Conservation (phyloP, 176 grass and related monocot species). For the Poa annua region DNA sequence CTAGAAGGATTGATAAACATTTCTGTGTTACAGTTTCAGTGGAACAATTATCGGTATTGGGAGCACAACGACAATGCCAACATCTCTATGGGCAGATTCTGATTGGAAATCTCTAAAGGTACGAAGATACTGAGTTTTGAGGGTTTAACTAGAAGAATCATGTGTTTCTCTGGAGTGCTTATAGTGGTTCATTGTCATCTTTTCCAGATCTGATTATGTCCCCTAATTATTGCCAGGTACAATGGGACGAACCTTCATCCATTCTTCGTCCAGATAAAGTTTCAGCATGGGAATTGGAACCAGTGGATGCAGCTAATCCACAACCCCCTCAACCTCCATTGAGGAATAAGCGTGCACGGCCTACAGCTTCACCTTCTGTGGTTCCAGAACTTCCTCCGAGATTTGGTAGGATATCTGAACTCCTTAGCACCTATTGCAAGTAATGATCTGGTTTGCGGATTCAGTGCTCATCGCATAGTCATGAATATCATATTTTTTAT, state of each 20-base stretch:
- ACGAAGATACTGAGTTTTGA: conserved; percentile 31
- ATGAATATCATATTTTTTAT: conserved; percentile 25
- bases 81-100: conserved; percentile 75
- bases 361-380: conserved; percentile 54
- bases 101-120: conserved; percentile 98
- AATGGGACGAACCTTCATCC: conserved; percentile 92
- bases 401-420: conserved; percentile 60
- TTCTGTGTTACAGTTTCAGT: conserved; percentile 73
- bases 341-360: conserved; percentile 74
- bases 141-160: not conserved
- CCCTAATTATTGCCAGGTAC: conserved; percentile 60
- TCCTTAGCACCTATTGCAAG: conserved; percentile 12
- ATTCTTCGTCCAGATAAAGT: conserved; percentile 78
- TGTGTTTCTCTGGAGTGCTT: not conserved
- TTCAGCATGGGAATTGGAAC: conserved; percentile 92
- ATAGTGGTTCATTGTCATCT: conserved; percentile 26
- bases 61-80: conserved; percentile 49
- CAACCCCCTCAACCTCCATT: conserved; percentile 59
- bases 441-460: conserved; percentile 14
- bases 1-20: conserved; percentile 29
- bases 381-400: conserved; percentile 53
- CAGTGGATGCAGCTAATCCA: conserved; percentile 57
- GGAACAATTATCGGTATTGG: conserved; percentile 84
- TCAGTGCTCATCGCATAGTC: conserved; percentile 26
- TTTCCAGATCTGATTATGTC: conserved; percentile 28